Conservation (phyloP, 2,329 filamentous ascomycete species). For the Cryphonectria nitschkei region DNA sequence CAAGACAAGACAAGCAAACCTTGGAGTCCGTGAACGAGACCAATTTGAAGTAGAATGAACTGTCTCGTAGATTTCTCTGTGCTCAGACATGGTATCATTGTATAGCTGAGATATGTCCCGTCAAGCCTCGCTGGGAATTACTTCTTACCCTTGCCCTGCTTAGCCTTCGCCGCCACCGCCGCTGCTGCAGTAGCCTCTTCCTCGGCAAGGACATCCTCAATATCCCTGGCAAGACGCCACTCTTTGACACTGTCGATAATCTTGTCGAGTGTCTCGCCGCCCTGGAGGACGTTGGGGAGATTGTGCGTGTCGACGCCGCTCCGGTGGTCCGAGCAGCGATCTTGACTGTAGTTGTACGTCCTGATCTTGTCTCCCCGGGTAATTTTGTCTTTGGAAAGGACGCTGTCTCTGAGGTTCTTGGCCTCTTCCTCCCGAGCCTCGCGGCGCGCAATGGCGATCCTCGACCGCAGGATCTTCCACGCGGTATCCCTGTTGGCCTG, state of each 20-base stretch:
- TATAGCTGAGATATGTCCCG: neutral
- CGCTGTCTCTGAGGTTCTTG: slow-evolving; percentile 72
- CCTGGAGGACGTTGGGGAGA: slow-evolving; percentile 77
- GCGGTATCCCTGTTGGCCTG: slow-evolving; percentile 85
- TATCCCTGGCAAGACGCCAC: slow-evolving; percentile 77
- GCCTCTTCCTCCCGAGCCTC: slow-evolving; percentile 86
- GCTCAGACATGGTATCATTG: slow-evolving; percentile 11
- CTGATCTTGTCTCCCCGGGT: slow-evolving; percentile 92
- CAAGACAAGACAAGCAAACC: neutral
- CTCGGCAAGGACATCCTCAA: slow-evolving; percentile 69
- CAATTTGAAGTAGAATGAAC: neutral
- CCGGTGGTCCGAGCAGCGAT: slow-evolving; percentile 87
- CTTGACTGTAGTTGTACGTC: slow-evolving; percentile 79
- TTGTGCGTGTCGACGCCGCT: slow-evolving; percentile 80
- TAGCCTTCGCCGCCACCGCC: slow-evolving; percentile 27
- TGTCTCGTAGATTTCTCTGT: neutral
- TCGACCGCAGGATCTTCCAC: slow-evolving; percentile 82
- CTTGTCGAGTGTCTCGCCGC: slow-evolving; percentile 70
- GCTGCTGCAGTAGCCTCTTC: slow-evolving; percentile 53
- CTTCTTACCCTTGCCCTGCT: slow-evolving; percentile 32
- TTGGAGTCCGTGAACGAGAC: neutral
- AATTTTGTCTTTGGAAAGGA: slow-evolving; percentile 78
- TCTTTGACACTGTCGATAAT: slow-evolving; percentile 77
- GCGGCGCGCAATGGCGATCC: slow-evolving; percentile 76
- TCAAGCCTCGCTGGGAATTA: slow-evolving; percentile 15